Evolutionary conservation across 2,329 filamentous ascomycete genomes (phyloP).

Genomic region (Pseudonectria buxi): DNA sequence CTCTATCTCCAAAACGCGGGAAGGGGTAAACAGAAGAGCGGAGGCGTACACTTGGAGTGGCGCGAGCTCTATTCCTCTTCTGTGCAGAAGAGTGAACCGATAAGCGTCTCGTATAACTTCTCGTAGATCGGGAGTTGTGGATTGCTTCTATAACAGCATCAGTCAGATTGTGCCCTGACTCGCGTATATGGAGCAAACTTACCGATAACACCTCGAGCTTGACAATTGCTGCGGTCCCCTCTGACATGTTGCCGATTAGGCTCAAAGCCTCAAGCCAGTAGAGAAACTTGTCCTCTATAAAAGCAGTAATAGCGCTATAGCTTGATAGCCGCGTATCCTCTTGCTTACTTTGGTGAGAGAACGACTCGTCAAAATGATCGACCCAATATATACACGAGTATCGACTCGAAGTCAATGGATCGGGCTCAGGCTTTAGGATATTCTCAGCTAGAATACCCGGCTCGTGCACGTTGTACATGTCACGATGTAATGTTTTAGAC

Average conservation of each 20-base stretch:
- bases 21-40: constrained; percentile 27
- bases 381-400: constrained; percentile 26
- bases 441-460: constrained; percentile 17
- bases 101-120: constrained; percentile 20
- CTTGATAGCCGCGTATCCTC: constrained; percentile 19
- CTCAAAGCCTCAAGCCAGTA: constrained; percentile 1
- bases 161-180: neutral
- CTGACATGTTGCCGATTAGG: constrained; percentile 5
- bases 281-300: constrained; percentile 21
- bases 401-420: constrained; percentile 8
- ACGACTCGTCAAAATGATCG: constrained; percentile 18
- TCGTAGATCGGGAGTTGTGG: neutral
- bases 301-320: constrained; percentile 18
- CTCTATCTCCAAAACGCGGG: constrained; percentile 12
- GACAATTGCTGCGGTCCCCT: constrained; percentile 15
- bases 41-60: constrained; percentile 28
- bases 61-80: constrained; percentile 18
- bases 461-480: constrained; percentile 26
- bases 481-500: constrained; percentile 19
- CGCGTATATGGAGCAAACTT: constrained; percentile 2
- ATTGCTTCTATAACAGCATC: neutral
- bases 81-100: constrained; percentile 21
- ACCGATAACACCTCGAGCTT: constrained; percentile 11
- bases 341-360: neutral
- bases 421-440: constrained; percentile 1